Percentiles rank a stretch among this genome's conserved stretches.
Evolutionary conservation across 306 rosid species (phyloP).

Genomic region (Castanopsis chinensis): DNA sequence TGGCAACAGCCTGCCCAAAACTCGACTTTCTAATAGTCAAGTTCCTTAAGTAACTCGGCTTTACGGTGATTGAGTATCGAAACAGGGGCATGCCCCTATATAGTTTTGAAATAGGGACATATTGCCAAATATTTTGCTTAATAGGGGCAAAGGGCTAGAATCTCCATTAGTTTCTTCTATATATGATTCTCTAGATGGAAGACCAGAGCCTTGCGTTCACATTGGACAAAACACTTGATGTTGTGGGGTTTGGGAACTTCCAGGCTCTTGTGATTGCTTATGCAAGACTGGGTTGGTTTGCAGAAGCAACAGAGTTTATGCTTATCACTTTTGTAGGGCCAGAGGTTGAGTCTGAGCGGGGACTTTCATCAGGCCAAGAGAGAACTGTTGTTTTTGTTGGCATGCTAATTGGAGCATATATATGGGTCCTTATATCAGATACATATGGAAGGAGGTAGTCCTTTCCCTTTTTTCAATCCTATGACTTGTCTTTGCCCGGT

Average conservation of each 20-base stretch:
- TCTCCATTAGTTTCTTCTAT: no score
- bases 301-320: conserved; percentile 99
- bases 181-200: conserved; percentile 25
- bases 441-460: conserved; percentile 68
- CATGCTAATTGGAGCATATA: conserved; percentile 80
- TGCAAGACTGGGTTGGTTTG: conserved; percentile 91
- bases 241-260: conserved; percentile 81
- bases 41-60: no score
- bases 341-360: conserved; percentile 78
- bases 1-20: no score
- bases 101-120: no score
- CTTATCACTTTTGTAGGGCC: conserved; percentile 91
- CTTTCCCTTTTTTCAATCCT: not conserved
- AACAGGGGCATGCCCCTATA: no score
- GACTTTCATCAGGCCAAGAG: conserved; percentile 72
- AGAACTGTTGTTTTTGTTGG: conserved; percentile 83
- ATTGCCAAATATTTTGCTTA: no score
- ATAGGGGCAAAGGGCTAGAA: no score
- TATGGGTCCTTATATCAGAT: conserved; percentile 92
- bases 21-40: no score
- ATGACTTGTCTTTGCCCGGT: not conserved
- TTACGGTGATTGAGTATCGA: no score
- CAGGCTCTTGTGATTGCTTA: conserved; percentile 81
- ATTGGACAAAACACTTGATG: conserved; percentile 77
- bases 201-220: conserved; percentile 44